Evolutionary conservation across 1,284 basidiomycete genomes (phyloP).

Genomic region (Singerocomus inundabilis): DNA sequence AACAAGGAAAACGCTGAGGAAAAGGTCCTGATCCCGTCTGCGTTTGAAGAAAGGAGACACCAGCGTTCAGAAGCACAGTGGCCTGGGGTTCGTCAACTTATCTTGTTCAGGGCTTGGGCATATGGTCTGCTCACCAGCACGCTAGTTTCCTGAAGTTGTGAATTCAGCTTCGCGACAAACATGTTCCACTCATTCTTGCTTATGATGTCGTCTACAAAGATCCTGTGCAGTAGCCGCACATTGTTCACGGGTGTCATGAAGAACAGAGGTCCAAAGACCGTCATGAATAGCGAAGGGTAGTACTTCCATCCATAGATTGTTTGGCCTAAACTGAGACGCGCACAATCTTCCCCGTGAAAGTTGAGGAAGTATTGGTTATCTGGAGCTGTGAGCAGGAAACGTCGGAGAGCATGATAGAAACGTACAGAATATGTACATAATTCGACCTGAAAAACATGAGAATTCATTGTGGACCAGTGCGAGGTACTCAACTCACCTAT

Average conservation of each 20-base stretch:
- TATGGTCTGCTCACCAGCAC: conserved; percentile 29
- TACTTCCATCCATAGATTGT: conserved; percentile 37
- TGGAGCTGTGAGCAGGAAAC: conserved; percentile 7
- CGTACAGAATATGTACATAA: conserved; percentile 48
- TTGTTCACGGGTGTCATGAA: conserved; percentile 46
- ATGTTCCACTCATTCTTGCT: conserved; percentile 32
- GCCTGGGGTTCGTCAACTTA: conserved; percentile 27
- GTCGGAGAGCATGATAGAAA: not conserved
- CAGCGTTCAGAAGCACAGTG: conserved; percentile 41
- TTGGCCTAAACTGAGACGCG: conserved; percentile 47
- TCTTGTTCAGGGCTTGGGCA: not conserved
- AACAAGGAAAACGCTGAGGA: conserved; percentile 36
- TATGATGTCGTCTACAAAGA: conserved; percentile 39
- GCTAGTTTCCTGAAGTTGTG: conserved; percentile 36
- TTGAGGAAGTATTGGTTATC: conserved; percentile 47
- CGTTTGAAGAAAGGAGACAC: conserved; percentile 41
- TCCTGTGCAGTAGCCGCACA: conserved; percentile 39
- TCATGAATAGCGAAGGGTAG: conserved; percentile 35
- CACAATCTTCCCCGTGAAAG: conserved; percentile 51
- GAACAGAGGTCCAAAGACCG: conserved; percentile 35
- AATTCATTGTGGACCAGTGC: not conserved
- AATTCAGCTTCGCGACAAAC: conserved; percentile 33
- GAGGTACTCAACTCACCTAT: conserved; percentile 36
- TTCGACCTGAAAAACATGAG: conserved; percentile 34
- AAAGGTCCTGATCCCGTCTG: conserved; percentile 25